phyloP scores from a whole-genome alignment of 176 grass and related monocot genomes.

The Stipa capillata region DNA sequence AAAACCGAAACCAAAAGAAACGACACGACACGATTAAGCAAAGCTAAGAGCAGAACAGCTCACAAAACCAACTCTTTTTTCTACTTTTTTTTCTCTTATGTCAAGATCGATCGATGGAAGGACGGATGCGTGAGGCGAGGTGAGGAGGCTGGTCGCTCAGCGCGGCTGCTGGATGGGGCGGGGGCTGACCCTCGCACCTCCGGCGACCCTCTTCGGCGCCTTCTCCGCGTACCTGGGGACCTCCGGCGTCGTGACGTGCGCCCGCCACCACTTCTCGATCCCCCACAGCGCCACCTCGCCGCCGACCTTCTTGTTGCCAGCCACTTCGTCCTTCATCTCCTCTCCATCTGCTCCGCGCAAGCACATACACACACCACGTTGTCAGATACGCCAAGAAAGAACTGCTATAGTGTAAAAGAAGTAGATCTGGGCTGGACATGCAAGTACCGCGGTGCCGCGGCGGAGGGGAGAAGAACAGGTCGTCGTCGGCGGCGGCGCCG shows the following conservation, averaged over 20 bases:
- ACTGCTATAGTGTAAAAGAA: neutral
- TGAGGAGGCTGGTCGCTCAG: neutral
- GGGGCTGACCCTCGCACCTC: conserved; percentile 33
- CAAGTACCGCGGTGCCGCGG: neutral
- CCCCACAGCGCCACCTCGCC: conserved; percentile 36
- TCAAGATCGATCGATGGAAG: neutral
- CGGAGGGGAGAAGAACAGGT: conserved; percentile 1
- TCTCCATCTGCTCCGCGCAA: neutral
- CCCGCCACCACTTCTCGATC: conserved; percentile 40
- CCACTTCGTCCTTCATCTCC: neutral
- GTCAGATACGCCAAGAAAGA: neutral
- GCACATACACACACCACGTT: no score
- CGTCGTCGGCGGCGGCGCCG: neutral
- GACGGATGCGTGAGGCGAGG: neutral
- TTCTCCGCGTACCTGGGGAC: conserved; percentile 39
- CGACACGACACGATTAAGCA: neutral
- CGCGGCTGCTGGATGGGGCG: conserved; percentile 52
- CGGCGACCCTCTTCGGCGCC: conserved; percentile 27
- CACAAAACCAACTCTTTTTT: no score
- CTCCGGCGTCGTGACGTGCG: conserved; percentile 28
- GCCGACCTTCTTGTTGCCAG: neutral
- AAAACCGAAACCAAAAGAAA: neutral
- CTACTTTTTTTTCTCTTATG: no score
- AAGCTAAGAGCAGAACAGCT: neutral
- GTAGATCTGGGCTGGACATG: neutral